Evolutionary conservation across 495 filamentous ascomycete species (phyloP), one percentile per base, ranked within the genome.

Genomic region (Talaromyces nanjingensis): DNA sequence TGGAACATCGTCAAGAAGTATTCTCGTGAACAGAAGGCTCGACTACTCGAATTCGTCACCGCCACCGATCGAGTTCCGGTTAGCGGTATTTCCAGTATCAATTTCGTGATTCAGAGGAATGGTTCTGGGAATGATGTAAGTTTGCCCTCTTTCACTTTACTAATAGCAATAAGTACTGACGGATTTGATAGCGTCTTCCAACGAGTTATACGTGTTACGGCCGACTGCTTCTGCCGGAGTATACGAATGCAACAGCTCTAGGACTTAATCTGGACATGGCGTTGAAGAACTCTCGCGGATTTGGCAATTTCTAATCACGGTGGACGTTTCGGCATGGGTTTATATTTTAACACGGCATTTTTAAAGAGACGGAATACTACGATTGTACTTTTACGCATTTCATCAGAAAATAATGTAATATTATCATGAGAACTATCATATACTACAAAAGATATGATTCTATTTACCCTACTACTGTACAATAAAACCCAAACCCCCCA

Each of bases 11-110:
- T 93, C 6, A 83, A 81, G 62, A 67, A 71, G 7, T 96, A 87
- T 71, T 79, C 87, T 3, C 67, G 69, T 34, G 78, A 88, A n/a
- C 81, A 82, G 56, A 85, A 87, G 77, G 87, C 87, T 69, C 81
- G 84, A 34, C 77, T 98, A 56, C 79, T 98, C 62, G 92, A 97
- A 72, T 98, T 98, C 66, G 93, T 98, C 24, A 98, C 94, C 24
- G 92, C 92, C 4, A 93, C 88, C 72, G 92, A 96, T 72, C 85
- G 94, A 8, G 81, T 98, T 6, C 94, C 94, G 0, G 89, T 96
- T 1, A 91, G 88, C 42, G 93, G 93, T 11, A 83, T 91, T 64
- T 80, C 81, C 64, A 90, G 87, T 65, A 78, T 97, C 55, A 85
- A 87, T 75, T 98, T 98, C 73, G 83, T 87, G 34, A 79, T 98